These are phyloP conservation scores for Metschnikowia hibisci DNA, from an alignment of 805 yeast species.

Conservation along the genomic window DNA sequence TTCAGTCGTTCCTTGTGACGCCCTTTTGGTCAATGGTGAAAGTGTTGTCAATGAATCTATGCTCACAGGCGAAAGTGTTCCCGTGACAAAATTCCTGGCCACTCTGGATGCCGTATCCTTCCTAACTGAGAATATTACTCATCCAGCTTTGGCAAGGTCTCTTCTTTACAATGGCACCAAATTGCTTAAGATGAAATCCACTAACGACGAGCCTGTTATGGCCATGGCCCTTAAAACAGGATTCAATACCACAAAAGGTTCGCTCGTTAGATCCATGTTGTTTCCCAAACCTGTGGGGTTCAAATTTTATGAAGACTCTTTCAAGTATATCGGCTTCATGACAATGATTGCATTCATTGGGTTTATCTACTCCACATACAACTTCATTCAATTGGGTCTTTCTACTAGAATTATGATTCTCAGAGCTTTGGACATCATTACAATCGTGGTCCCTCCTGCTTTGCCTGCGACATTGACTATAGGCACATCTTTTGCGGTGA, in stretches of 20 bases:
- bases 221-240: constrained; percentile 90
- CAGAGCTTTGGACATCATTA: constrained; percentile 88
- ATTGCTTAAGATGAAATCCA: constrained; percentile 74
- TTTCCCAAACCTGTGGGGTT: constrained; percentile 94
- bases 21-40: constrained; percentile 82
- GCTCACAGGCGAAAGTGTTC: constrained; percentile 98
- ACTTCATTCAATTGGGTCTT: constrained; percentile 74
- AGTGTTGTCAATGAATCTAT: constrained; percentile 96
- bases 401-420: constrained; percentile 66
- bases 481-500: constrained; percentile 90
- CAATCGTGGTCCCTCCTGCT: constrained; percentile 98
- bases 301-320: constrained; percentile 90
- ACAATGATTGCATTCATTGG: constrained; percentile 79
- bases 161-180: constrained; percentile 87
- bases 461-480: constrained; percentile 95
- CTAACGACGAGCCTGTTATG: constrained; percentile 70
- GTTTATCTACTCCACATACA: constrained; percentile 74
- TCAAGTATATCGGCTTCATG: constrained; percentile 95
- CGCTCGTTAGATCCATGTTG: constrained; percentile 89
- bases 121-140: constrained; percentile 57
- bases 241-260: constrained; percentile 92
- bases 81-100: constrained; percentile 79
- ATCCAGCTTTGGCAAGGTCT: constrained; percentile 66
- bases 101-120: constrained; percentile 55
- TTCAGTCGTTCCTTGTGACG: constrained; percentile 78